Evolutionary conservation across 257 asterid genomes (phyloP).

Genomic region (Solanum chaucha): DNA sequence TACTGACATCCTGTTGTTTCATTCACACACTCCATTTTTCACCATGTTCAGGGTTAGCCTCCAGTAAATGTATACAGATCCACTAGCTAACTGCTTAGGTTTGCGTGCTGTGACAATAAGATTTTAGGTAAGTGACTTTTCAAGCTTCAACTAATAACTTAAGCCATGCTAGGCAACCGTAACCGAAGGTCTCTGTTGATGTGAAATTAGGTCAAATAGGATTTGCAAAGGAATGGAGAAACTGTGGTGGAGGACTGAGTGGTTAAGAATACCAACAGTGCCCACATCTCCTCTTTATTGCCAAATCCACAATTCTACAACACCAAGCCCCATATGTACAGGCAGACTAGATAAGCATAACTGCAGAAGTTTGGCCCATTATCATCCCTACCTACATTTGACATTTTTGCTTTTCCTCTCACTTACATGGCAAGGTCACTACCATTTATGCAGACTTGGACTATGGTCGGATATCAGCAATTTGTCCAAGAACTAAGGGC

Average conservation of each 20-base stretch:
- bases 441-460: not conserved
- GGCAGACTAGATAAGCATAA: not conserved
- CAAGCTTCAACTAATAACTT: not conserved
- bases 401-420: not conserved
- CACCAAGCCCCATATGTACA: not conserved
- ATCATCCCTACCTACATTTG: not conserved
- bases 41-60: not conserved
- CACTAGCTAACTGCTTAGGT: not conserved
- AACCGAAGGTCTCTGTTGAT: not conserved
- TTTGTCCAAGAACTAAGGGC: not conserved
- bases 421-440: not conserved
- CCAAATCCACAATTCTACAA: not conserved
- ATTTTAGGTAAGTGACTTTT: not conserved
- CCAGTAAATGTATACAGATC: not conserved
- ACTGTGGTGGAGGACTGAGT: not conserved
- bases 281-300: not conserved
- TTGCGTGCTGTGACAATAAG: not conserved
- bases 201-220: not conserved
- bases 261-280: not conserved
- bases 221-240: not conserved
- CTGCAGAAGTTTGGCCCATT: not conserved
- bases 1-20: not conserved
- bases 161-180: not conserved
- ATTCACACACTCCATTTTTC: not conserved
- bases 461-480: not conserved